Evolutionary conservation across 306 rosid species (phyloP).

Genomic region (Begonia masoniana): DNA sequence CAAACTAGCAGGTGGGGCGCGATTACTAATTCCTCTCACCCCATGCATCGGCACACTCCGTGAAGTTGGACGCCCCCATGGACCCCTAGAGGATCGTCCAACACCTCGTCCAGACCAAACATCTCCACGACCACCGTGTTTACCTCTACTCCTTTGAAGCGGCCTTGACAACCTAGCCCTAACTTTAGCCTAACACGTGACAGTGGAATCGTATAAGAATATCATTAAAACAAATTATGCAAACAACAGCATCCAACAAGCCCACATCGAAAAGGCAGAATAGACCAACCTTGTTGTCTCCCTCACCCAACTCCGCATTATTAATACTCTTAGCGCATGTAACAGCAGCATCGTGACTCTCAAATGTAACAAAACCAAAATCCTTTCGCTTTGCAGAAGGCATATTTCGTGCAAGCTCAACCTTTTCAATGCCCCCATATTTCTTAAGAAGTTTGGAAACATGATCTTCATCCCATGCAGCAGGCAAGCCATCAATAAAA

Average conservation of each 20-base stretch:
- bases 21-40: slow-evolving; percentile 58
- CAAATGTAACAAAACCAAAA: slow-evolving; percentile 79
- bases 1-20: slow-evolving; percentile 39
- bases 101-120: slow-evolving; percentile 39
- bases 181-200: slow-evolving; percentile 68
- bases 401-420: slow-evolving; percentile 61
- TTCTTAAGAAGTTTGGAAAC: slow-evolving; percentile 36
- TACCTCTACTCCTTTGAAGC: slow-evolving; percentile 87
- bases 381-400: slow-evolving; percentile 68
- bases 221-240: no score
- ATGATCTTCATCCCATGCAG: slow-evolving; percentile 56
- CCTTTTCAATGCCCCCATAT: slow-evolving; percentile 50
- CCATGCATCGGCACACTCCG: slow-evolving; percentile 48
- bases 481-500: slow-evolving; percentile 65
- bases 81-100: slow-evolving; percentile 45
- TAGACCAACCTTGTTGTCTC: slow-evolving; percentile 39
- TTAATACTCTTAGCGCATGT: slow-evolving; percentile 55
- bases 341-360: slow-evolving; percentile 64
- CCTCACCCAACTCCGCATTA: slow-evolving; percentile 40
- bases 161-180: slow-evolving; percentile 97
- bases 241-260: no score
- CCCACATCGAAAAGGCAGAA: no score
- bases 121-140: slow-evolving; percentile 60
- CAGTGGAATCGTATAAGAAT: neutral
- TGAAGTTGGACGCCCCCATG: slow-evolving; percentile 71